Conservation (phyloP, 148 eudicot genomes). For the Nepenthes mirabilis region DNA sequence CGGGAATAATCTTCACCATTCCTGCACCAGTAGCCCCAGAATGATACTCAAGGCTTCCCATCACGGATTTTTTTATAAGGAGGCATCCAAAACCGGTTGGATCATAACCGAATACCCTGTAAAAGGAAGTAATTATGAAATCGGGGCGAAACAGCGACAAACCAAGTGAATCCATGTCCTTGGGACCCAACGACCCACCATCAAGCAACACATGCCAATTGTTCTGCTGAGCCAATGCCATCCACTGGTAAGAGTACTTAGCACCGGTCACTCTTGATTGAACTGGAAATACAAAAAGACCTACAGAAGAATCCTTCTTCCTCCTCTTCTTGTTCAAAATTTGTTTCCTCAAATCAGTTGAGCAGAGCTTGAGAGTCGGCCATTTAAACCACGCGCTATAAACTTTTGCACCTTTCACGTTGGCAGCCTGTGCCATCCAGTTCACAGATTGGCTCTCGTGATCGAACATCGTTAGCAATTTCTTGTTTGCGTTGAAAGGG, state of each 20-base stretch:
- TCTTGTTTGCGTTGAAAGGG: slow-evolving; percentile 93
- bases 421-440: slow-evolving; percentile 92
- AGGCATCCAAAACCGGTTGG: slow-evolving; percentile 99
- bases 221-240: slow-evolving; percentile 88
- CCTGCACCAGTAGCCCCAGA: slow-evolving; percentile 79
- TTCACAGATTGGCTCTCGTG: slow-evolving; percentile 41
- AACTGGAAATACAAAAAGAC: slow-evolving; percentile 58
- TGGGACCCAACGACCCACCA: too few species aligned
- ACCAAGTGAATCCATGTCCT: too few species aligned
- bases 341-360: slow-evolving; percentile 79
- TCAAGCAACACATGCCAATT: too few species aligned
- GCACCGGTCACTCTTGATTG: too few species aligned
- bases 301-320: slow-evolving; percentile 74
- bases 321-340: slow-evolving; percentile 71
- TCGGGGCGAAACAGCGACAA: slow-evolving; percentile 80
- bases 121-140: slow-evolving; percentile 88
- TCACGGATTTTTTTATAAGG: slow-evolving; percentile 81
- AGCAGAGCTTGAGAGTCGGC: slow-evolving; percentile 18
- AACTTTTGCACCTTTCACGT: slow-evolving; percentile 86
- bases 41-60: slow-evolving; percentile 75
- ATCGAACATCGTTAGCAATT: slow-evolving; percentile 89
- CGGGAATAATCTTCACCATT: slow-evolving; percentile 85
- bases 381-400: not conserved
- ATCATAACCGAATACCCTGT: slow-evolving; percentile 59
- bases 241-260: slow-evolving; percentile 76